These are phyloP conservation scores for Carex pumila DNA, from an alignment of 176 grass and related monocot genomes.

Conservation along the genomic window DNA sequence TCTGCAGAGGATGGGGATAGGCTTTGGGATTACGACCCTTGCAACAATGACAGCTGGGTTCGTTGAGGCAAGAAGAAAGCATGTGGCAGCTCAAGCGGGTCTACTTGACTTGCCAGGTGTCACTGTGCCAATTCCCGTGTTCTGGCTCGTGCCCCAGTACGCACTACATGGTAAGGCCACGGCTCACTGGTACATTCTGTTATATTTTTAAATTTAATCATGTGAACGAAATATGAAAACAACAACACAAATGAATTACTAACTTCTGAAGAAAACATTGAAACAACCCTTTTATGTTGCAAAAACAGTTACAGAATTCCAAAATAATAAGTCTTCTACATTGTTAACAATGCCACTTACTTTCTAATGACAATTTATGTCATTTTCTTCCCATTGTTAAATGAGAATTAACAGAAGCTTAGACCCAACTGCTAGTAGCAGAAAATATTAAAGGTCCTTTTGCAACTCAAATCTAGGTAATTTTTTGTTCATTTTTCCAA, in stretches of 20 bases:
- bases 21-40: slow-evolving; percentile 38
- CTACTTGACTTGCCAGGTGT: slow-evolving; percentile 25
- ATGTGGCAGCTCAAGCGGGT: slow-evolving; percentile 9
- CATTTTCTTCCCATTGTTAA: not conserved
- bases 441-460: not conserved
- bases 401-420: not conserved
- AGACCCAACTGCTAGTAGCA: not conserved
- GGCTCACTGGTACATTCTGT: not conserved
- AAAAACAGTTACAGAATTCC: not conserved
- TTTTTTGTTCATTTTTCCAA: not conserved
- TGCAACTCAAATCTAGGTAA: not conserved
- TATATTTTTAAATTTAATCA: not conserved
- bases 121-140: slow-evolving; percentile 41
- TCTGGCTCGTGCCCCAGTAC: slow-evolving; percentile 82
- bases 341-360: not conserved
- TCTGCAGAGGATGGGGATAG: slow-evolving; percentile 66
- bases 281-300: not conserved
- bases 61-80: slow-evolving; percentile 42
- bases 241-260: not conserved
- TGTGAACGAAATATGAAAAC: not conserved
- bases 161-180: slow-evolving; percentile 38
- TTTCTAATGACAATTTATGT: not conserved
- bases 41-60: slow-evolving; percentile 51
- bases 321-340: not conserved
- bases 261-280: not conserved